These are phyloP conservation scores for Globisporangium yorkense DNA, from an alignment of 352 stramenopile species.

Conservation along the genomic window DNA sequence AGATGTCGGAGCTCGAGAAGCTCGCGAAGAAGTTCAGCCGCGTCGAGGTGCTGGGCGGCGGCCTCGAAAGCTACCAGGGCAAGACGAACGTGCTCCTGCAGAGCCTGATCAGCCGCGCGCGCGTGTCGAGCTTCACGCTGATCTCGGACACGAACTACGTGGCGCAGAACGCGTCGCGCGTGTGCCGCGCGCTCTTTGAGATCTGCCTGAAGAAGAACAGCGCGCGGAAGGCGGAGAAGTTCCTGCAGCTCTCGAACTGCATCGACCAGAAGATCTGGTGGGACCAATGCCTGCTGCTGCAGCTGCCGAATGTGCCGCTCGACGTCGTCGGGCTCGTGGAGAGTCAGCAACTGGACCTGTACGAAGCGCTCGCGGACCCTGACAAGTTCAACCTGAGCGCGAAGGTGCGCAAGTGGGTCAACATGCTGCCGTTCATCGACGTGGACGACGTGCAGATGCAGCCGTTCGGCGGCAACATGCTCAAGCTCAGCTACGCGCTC, in stretches of 20 bases:
- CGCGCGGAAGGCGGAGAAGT: slow-evolving; percentile 84
- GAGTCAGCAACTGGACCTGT: slow-evolving; percentile 57
- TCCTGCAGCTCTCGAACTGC: slow-evolving; percentile 95
- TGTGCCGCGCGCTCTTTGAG: slow-evolving; percentile 98
- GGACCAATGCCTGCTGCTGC: slow-evolving; percentile 92
- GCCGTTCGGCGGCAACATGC: slow-evolving; percentile 94
- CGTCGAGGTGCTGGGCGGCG: slow-evolving; percentile 85
- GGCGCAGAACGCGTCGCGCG: slow-evolving; percentile 96
- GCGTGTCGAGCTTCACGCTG: slow-evolving; percentile 95
- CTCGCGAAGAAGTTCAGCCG: slow-evolving; percentile 87
- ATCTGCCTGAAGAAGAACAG: slow-evolving; percentile 93
- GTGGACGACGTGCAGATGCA: slow-evolving; percentile 79
- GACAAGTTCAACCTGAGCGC: slow-evolving; percentile 32
- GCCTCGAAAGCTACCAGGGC: slow-evolving; percentile 88
- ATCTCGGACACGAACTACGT: slow-evolving; percentile 99
- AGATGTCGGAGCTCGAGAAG: slow-evolving; percentile 91
- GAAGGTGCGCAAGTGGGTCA: slow-evolving; percentile 70
- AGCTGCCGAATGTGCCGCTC: slow-evolving; percentile 87
- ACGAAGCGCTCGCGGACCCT: slow-evolving; percentile 42
- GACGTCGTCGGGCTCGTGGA: slow-evolving; percentile 89
- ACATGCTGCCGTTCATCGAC: slow-evolving; percentile 61
- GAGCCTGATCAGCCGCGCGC: slow-evolving; percentile 51
- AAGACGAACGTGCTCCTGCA: slow-evolving; percentile 98
- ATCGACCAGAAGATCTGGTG: slow-evolving; percentile 98
- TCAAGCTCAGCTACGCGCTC: slow-evolving; percentile 88